phyloP scores from a whole-genome alignment of 1,284 basidiomycete genomes.

The Coniferiporia sulphurascens region DNA sequence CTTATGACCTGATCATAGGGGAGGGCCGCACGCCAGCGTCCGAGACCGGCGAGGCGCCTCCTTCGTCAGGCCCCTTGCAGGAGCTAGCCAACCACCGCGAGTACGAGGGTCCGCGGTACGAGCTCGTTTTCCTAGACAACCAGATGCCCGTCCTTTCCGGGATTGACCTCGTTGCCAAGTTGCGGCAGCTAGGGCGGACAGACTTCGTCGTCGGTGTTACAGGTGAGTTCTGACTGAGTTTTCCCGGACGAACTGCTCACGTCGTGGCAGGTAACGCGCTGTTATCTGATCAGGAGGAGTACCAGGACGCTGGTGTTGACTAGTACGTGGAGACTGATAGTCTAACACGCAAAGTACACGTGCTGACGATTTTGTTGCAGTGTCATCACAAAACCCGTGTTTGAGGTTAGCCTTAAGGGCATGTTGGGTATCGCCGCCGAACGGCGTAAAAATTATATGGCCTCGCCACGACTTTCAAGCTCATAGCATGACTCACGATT shows the following conservation, averaged over 20 bases:
- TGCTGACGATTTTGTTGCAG: slow-evolving; percentile 26
- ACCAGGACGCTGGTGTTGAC: slow-evolving; percentile 73
- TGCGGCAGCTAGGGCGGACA: slow-evolving; percentile 60
- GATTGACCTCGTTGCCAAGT: slow-evolving; percentile 60
- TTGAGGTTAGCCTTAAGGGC: slow-evolving; percentile 51
- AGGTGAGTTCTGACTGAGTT: slow-evolving; percentile 37
- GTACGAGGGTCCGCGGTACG: slow-evolving; percentile 37
- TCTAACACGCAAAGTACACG: neutral
- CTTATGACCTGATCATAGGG: slow-evolving; percentile 68
- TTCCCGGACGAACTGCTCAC: slow-evolving; percentile 22
- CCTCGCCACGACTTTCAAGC: neutral
- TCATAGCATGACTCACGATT: neutral
- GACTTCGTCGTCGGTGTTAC: slow-evolving; percentile 81
- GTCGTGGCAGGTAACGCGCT: slow-evolving; percentile 53
- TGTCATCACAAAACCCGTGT: slow-evolving; percentile 65
- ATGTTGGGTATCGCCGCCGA: slow-evolving; percentile 51
- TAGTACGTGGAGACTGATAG: slow-evolving; percentile 42
- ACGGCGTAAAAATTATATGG: slow-evolving; percentile 32
- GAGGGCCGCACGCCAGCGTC: slow-evolving; percentile 30
- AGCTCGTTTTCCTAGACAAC: slow-evolving; percentile 81
- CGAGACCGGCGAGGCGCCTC: slow-evolving; percentile 21
- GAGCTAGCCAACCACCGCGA: neutral
- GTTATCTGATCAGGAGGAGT: slow-evolving; percentile 66
- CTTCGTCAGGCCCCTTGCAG: neutral
- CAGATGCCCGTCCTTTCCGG: slow-evolving; percentile 85